These are phyloP conservation scores for Pseudophaeomoniella oleicola DNA, from an alignment of 2,329 filamentous ascomycete species.

Conservation along the genomic window DNA sequence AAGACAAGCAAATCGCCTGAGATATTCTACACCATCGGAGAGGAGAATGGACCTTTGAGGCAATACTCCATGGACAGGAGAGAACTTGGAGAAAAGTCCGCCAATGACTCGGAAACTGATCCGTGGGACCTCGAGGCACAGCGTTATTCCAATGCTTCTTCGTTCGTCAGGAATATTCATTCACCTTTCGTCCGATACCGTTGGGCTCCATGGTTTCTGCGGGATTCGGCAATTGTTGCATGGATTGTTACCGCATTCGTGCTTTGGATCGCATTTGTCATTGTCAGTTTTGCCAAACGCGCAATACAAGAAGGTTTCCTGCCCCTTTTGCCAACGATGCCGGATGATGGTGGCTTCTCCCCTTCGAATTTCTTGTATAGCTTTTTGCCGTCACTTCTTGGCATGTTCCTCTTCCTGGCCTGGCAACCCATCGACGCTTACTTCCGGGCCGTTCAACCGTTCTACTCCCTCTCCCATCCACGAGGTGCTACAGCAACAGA, in stretches of 20 bases:
- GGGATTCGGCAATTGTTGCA: constrained; percentile 47
- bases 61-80: constrained; percentile 35
- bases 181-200: constrained; percentile 42
- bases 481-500: constrained; percentile 37
- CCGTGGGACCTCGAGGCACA: constrained; percentile 23
- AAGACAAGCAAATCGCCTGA: constrained; percentile 50
- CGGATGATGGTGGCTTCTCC: constrained; percentile 55
- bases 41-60: constrained; percentile 37
- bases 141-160: constrained; percentile 22
- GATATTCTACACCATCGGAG: constrained; percentile 70
- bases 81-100: constrained; percentile 25
- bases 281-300: constrained; percentile 62
- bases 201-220: constrained; percentile 66
- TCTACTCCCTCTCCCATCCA: constrained; percentile 36
- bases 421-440: constrained; percentile 47
- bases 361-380: constrained; percentile 77
- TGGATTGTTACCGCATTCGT: constrained; percentile 47
- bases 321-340: constrained; percentile 49
- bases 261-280: constrained; percentile 55
- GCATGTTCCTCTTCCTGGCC: constrained; percentile 42
- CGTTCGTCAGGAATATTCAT: constrained; percentile 36
- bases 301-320: constrained; percentile 56
- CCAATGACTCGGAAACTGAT: constrained; percentile 10
- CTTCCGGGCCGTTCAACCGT: constrained; percentile 44
- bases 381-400: constrained; percentile 45